Evolutionary conservation across 306 rosid genomes (phyloP).

Genomic region (Quercus agrifolia): DNA sequence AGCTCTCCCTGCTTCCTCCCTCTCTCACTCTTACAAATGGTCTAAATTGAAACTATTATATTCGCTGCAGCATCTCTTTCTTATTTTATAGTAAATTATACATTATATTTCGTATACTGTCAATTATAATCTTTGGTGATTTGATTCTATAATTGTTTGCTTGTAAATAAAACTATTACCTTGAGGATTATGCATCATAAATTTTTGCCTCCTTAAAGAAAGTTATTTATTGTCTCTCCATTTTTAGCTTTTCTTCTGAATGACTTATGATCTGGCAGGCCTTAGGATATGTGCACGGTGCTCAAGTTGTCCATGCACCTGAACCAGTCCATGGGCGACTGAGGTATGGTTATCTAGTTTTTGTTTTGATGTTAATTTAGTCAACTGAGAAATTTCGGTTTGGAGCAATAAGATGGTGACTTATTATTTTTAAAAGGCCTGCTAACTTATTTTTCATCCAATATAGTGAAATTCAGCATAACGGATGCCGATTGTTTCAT

Average conservation of each 20-base stretch:
- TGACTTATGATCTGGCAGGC: slow-evolving; percentile 53
- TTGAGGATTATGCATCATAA: neutral
- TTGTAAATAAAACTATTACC: neutral
- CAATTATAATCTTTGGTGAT: neutral
- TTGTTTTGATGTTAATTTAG: slow-evolving; percentile 7
- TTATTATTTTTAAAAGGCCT: neutral
- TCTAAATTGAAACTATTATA: neutral
- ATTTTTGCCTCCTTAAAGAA: neutral
- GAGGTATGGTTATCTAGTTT: slow-evolving; percentile 46
- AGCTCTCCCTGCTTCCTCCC: neutral
- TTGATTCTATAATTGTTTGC: neutral
- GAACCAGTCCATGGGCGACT: slow-evolving; percentile 96
- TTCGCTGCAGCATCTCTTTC: neutral
- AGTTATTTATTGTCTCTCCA: neutral
- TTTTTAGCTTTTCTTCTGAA: neutral
- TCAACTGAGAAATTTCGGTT: neutral
- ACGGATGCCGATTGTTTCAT: slow-evolving; percentile 72
- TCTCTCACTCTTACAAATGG: neutral
- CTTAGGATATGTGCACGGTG: slow-evolving; percentile 91
- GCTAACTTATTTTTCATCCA: slow-evolving; percentile 11
- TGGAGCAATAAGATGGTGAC: neutral
- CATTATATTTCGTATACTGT: neutral
- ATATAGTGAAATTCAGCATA: slow-evolving; percentile 87
- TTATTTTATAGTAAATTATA: neutral
- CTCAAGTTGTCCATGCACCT: slow-evolving; percentile 83